Percentiles rank a stretch among this genome's conserved stretches.
Evolutionary conservation across 1,284 basidiomycete species (phyloP).

Genomic region (Sanghuangporus sanghuang): DNA sequence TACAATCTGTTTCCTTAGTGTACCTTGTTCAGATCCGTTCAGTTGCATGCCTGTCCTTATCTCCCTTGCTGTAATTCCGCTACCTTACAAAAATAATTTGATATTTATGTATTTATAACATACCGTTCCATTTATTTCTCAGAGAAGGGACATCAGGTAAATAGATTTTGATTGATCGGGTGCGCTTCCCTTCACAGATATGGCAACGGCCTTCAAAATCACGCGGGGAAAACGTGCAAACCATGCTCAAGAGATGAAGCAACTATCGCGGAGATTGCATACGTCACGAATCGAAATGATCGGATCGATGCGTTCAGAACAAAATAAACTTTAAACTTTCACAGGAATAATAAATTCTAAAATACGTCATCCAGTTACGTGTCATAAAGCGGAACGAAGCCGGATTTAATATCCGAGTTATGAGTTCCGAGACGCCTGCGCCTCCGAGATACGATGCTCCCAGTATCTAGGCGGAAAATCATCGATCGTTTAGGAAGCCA

Average conservation of each 20-base stretch:
- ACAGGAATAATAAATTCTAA: too few species aligned
- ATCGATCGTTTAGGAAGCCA: conserved; percentile 15
- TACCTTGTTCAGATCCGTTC: neutral
- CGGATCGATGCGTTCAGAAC: too few species aligned
- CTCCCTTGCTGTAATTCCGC: neutral
- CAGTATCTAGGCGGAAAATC: conserved; percentile 38
- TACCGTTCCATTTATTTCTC: too few species aligned
- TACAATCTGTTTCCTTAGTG: neutral
- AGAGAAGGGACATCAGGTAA: too few species aligned
- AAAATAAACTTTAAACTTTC: too few species aligned
- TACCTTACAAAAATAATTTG: neutral
- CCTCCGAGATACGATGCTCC: conserved; percentile 41
- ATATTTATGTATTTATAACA: too few species aligned
- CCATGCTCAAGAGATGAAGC: neutral
- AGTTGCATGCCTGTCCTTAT: neutral
- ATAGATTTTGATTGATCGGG: neutral
- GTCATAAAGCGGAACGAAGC: too few species aligned
- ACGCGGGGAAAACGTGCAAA: neutral
- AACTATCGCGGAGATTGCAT: too few species aligned
- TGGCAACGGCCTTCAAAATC: neutral
- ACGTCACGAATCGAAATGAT: too few species aligned
- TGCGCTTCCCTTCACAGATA: neutral
- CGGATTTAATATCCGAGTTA: neutral
- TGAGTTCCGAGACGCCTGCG: conserved; percentile 15
- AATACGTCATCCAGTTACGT: too few species aligned